These are phyloP conservation scores for Polysphondylium violaceum DNA, from an alignment of 78 protist species.

Conservation along the genomic window DNA sequence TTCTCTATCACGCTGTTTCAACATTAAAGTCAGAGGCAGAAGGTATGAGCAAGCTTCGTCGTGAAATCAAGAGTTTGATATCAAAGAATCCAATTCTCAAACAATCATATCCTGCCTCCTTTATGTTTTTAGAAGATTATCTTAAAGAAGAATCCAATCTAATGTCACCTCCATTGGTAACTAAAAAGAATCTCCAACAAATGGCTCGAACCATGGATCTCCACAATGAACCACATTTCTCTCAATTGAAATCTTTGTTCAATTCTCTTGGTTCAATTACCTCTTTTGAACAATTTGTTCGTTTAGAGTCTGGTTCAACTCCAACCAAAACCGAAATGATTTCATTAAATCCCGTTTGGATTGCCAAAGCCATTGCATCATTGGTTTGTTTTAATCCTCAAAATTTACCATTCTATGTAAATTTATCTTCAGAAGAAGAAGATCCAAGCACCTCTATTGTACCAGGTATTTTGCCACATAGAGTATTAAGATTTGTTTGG, in stretches of 20 bases:
- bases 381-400: conserved; percentile 32
- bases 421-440: not conserved
- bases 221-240: conserved; percentile 69
- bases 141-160: conserved; percentile 45
- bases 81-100: conserved; percentile 50
- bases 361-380: conserved; percentile 43
- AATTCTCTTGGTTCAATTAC: conserved; percentile 54
- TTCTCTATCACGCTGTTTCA: conserved; percentile 1
- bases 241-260: conserved; percentile 63
- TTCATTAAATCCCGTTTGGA: conserved; percentile 58
- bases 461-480: conserved; percentile 31
- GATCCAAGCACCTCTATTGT: not conserved
- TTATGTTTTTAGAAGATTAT: conserved; percentile 71
- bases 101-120: conserved; percentile 56
- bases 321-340: conserved; percentile 64
- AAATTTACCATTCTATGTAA: conserved; percentile 7
- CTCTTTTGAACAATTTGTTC: conserved; percentile 59
- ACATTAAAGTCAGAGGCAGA: conserved; percentile 43
- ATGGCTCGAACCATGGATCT: conserved; percentile 73
- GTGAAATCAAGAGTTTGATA: conserved; percentile 36
- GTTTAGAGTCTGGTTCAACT: conserved; percentile 57
- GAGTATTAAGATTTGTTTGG: conserved; percentile 65
- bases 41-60: conserved; percentile 31
- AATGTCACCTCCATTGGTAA: conserved; percentile 68
- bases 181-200: conserved; percentile 20